Evolutionary conservation across 345 rosid genomes (phyloP).

Genomic region (Salix caprea): DNA sequence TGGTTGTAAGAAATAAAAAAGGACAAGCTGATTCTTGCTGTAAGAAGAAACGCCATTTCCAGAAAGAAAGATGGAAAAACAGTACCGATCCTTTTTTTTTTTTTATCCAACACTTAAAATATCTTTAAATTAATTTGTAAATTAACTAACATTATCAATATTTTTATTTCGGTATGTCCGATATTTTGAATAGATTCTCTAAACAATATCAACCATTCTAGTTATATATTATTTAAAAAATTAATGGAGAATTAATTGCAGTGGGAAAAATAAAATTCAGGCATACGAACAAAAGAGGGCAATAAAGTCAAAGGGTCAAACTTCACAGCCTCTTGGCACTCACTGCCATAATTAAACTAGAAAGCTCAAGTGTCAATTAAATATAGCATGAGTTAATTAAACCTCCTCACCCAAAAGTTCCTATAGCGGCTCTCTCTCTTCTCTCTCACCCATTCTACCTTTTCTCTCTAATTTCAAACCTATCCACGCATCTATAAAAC

Average conservation of each 20-base stretch:
- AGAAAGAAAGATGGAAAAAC: too few relatives aligned
- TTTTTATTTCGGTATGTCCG: too few relatives aligned
- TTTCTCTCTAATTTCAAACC: conserved; percentile 24
- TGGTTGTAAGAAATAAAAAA: too few relatives aligned
- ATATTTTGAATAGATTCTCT: too few relatives aligned
- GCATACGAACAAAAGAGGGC: background rate
- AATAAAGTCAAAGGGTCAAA: conserved; percentile 46
- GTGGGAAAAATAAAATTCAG: background rate
- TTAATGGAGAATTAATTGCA: background rate
- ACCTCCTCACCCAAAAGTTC: conserved; percentile 6
- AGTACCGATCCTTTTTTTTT: too few relatives aligned
- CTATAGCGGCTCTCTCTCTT: conserved; percentile 35
- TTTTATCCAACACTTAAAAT: too few relatives aligned
- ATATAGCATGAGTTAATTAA: conserved; percentile 15
- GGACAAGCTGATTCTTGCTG: too few relatives aligned
- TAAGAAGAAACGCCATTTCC: too few relatives aligned
- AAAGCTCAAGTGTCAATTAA: conserved; percentile 28
- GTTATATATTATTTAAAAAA: background rate
- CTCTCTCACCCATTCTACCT: conserved; percentile 22
- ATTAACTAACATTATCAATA: too few relatives aligned
- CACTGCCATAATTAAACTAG: conserved; percentile 20
- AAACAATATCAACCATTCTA: background rate
- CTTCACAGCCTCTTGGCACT: conserved; percentile 17
- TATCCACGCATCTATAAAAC: conserved; percentile 30
- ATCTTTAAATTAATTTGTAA: too few relatives aligned